Conservation (phyloP, 257 asterid species). For the Misopates orontium region DNA sequence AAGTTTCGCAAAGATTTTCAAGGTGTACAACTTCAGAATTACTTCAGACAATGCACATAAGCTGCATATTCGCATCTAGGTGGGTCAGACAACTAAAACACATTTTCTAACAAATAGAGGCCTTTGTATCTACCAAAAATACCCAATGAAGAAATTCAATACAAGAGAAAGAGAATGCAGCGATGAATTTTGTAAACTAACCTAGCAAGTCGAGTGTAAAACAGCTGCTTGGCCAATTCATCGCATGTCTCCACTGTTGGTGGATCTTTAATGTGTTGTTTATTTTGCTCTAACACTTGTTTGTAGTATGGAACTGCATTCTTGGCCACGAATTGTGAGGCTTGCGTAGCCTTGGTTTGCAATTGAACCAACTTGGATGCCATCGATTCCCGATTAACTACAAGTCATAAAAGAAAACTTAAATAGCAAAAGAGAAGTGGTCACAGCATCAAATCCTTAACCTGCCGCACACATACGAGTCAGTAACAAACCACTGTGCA, state of each 20-base stretch:
- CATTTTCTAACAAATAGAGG: no score
- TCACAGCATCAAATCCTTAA: neutral
- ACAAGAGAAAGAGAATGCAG: neutral
- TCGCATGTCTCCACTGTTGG: conserved; percentile 63
- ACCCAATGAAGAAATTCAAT: neutral
- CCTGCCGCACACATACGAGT: neutral
- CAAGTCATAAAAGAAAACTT: conserved; percentile 14
- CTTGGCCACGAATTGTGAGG: conserved; percentile 50
- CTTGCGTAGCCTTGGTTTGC: conserved; percentile 61
- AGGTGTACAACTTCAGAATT: neutral
- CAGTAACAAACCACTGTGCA: neutral
- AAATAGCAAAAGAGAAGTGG: neutral
- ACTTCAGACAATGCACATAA: neutral
- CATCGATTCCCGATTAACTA: conserved; percentile 40
- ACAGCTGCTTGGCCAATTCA: conserved; percentile 61
- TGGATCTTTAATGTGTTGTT: conserved; percentile 58
- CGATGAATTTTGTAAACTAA: conserved; percentile 16
- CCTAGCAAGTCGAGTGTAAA: conserved; percentile 76
- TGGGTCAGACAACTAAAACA: no score
- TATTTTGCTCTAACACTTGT: conserved; percentile 66
- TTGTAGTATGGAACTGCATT: conserved; percentile 58
- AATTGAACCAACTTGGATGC: conserved; percentile 57
- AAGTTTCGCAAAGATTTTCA: neutral
- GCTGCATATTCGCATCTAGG: neutral
- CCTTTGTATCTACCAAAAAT: no score